Base-by-base conservation (phyloP, 169 alveolate species). In the Plasmodium reichenowi region DNA sequence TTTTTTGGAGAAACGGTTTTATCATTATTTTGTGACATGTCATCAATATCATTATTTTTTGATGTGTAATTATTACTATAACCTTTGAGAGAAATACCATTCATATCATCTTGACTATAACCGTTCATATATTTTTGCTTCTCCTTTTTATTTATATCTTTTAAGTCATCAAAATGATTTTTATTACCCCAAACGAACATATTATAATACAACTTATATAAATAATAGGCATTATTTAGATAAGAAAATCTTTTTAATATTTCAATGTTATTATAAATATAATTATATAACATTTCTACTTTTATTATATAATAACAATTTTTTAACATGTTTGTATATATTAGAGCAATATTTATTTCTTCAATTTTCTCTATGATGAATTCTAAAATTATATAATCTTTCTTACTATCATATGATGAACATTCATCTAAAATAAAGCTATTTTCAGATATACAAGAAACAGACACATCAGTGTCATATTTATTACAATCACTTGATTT, bases 221-320 rank as follows among this genome's bases (percentile, higher is more conserved):
- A 43, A 59, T 71, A 48, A 43, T 86, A 86, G 43, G 72, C 48
- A 86, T 60, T 86, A 72, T 86, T 71, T 6, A 86, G 47, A 66
- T 22, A 86, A 45, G 75, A 20, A 62, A 86, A 86, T 24, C 92
- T 56, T 9, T 73, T 60, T 60, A 86, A 50, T 32, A 48, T 38
- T 10, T 67, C 75, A 38, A 47, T 47, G 62, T 86, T 72, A 22
- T 72, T 72, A 47, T 86, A 86, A 32, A 86, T 70, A 38, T 71
- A 86, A 86, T 72, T 71, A 72, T 86, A 86, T n/a, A 86, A 73
- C 10, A 38, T 86, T 86, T 72, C 92, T 66, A 72, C 56, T 72
- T 72, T 86, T 62, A 86, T 86, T 22, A 86, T 71, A 64, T 86
- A 72, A 38, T 86, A 86, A 62, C 92, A 86, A 86, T 86, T 86